Conservation (phyloP, 352 stramenopile species). For the Phytophthora cryptogea region DNA sequence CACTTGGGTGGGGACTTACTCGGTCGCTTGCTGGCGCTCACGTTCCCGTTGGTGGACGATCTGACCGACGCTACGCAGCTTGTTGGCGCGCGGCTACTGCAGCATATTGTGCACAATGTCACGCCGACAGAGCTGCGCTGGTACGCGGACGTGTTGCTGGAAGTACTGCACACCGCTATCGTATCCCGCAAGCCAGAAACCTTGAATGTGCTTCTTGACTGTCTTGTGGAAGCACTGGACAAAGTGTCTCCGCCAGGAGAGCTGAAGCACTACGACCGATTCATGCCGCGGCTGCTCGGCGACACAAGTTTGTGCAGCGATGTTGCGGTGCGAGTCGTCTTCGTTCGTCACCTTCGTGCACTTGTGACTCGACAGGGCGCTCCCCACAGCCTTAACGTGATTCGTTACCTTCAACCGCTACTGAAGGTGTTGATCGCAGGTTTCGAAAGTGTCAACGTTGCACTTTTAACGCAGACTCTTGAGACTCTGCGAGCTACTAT, state of each 20-base stretch:
- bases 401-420: constrained; percentile 80
- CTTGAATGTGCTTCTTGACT: constrained; percentile 62
- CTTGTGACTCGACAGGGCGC: constrained; percentile 58
- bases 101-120: constrained; percentile 63
- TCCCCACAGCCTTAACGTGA: constrained; percentile 68
- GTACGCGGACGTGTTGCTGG: constrained; percentile 78
- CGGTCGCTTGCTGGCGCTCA: constrained; percentile 71
- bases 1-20: constrained; percentile 71
- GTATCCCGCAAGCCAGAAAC: constrained; percentile 60
- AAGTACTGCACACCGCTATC: constrained; percentile 70
- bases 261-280: constrained; percentile 68
- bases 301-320: constrained; percentile 71
- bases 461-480: constrained; percentile 58
- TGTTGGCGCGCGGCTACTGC: constrained; percentile 62
- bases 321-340: constrained; percentile 54
- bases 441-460: constrained; percentile 66
- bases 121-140: constrained; percentile 79
- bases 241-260: constrained; percentile 64
- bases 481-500: constrained; percentile 61
- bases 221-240: constrained; percentile 58
- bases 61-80: constrained; percentile 63
- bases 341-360: constrained; percentile 54
- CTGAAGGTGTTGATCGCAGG: constrained; percentile 73
- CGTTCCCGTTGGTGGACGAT: constrained; percentile 82
- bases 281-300: constrained; percentile 64